Percentiles rank a stretch among this genome's conserved stretches.
Conservation (phyloP, 352 stramenopile species). For the Phytophthora melonis region DNA sequence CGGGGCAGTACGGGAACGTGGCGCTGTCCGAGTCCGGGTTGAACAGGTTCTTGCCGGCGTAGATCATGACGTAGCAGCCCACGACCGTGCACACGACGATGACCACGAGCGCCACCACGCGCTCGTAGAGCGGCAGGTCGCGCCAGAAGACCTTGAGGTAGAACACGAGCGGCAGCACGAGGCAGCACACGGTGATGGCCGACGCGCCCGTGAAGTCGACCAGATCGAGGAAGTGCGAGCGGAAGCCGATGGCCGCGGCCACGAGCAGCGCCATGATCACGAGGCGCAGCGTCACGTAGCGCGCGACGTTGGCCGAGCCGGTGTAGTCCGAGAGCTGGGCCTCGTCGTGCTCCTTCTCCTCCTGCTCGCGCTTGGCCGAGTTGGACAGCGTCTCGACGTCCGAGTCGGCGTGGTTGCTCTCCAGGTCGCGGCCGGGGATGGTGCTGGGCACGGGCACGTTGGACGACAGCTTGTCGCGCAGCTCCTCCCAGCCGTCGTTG, state of each 20-base stretch:
- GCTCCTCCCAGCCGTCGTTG: conserved; percentile 35
- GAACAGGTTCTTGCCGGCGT: conserved; percentile 40
- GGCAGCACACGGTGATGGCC: conserved; percentile 53
- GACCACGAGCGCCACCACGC: conserved; percentile 40
- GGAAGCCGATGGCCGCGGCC: conserved; percentile 43
- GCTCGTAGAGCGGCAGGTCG: conserved; percentile 52
- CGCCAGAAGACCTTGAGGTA: conserved; percentile 60
- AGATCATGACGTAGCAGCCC: conserved; percentile 49
- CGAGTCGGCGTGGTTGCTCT: conserved; percentile 33
- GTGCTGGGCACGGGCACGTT: conserved; percentile 22
- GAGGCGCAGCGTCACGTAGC: conserved; percentile 48
- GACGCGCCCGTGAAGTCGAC: conserved; percentile 60
- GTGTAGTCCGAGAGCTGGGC: conserved; percentile 43
- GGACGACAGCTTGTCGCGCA: conserved; percentile 32
- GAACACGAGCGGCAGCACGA: conserved; percentile 57
- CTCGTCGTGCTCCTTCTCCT: conserved; percentile 41
- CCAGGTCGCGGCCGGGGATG: conserved; percentile 18
- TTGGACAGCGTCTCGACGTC: conserved; percentile 34
- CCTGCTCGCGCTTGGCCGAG: conserved; percentile 36
- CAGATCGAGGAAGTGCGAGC: conserved; percentile 54
- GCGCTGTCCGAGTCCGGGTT: conserved; percentile 29
- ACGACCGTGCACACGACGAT: conserved; percentile 48
- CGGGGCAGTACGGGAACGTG: conserved; percentile 38
- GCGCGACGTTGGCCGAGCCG: conserved; percentile 33
- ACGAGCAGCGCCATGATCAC: conserved; percentile 51